A percentile compares a stretch with the other conserved stretches of the same genome.
Evolutionary conservation across 2,329 filamentous ascomycete species (phyloP).

Genomic region (Exophiala sp.): DNA sequence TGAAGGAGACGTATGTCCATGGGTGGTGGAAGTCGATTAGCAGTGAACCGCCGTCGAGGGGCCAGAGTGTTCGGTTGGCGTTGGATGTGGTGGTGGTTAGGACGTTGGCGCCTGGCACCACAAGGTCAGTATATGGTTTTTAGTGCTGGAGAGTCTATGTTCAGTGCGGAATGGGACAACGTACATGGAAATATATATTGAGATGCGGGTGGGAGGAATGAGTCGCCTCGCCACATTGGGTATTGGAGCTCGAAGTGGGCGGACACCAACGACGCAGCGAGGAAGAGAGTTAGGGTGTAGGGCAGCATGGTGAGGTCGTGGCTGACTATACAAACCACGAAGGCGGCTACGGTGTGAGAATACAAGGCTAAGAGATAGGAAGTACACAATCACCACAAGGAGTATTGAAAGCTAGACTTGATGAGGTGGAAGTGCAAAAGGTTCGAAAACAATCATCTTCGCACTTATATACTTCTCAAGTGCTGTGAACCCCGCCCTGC

Average conservation of each 20-base stretch:
- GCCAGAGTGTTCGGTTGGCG: constrained; percentile 47
- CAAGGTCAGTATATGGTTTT: background rate
- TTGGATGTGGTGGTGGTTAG: constrained; percentile 32
- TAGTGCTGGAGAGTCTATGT: background rate
- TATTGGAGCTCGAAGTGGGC: constrained; percentile 31
- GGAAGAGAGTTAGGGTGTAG: constrained; percentile 1
- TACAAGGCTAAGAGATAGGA: too few species aligned
- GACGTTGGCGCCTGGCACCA: constrained; percentile 37
- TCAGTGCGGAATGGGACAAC: constrained; percentile 1
- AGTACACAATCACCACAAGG: too few species aligned
- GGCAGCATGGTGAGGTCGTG: constrained; percentile 7
- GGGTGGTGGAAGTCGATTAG: constrained; percentile 40
- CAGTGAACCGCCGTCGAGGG: constrained; percentile 42
- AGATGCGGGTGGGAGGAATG: constrained; percentile 35
- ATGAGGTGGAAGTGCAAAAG: too few species aligned
- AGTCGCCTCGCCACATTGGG: constrained; percentile 41
- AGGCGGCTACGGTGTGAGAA: too few species aligned
- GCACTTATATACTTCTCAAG: too few species aligned
- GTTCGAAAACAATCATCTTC: too few species aligned
- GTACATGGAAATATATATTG: constrained; percentile 43
- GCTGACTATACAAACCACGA: background rate
- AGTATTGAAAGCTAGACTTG: too few species aligned
- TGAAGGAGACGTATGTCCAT: constrained; percentile 46
- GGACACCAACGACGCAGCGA: constrained; percentile 16
- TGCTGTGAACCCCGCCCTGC: too few species aligned